Base-by-base conservation (phyloP, 805 yeast genomes). In the Komagataella ulmi region DNA sequence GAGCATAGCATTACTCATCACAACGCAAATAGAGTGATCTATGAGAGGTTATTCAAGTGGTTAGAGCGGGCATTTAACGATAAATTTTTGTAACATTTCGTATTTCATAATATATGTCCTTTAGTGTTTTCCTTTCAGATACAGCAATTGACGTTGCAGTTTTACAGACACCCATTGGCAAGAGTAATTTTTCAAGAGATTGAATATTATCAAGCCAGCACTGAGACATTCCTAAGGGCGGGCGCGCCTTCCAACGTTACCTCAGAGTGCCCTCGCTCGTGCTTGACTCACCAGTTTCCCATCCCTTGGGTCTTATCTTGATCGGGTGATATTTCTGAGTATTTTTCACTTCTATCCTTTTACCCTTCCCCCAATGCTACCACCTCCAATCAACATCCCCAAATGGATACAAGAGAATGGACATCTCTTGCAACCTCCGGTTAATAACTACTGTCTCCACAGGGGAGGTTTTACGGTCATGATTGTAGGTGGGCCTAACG, bases 401-500 rank as follows among this genome's bases (percentile, higher is more conserved):
- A 78, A 79, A 58, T 90, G 97, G 97, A 75, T 90, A 17, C 71
- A 72, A 45, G 95, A 86, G 59, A 87, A 90, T 65, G 71, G 74
- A 19, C 80, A 85, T 56, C 72, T 87, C 12, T 74, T 90, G 44
- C 82, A 86, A 64, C 97, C 97, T 1, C 97, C 97, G 1, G 96
- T 90, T 40, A 88, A 88, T 65, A 90, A 90, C 63, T 90, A 69
- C 68, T 88, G 97, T 61, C 77, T 90, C 24, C 96, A 90, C 65
- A 73, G 89, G 49, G 96, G 95, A 4, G 97, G 97, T 0, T 86
- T 85, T 64, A 89, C 97, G 0, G 88, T 89, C 44, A 90, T 90
- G 97, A 71, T 89, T 50, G 95, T 90, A 1, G 97, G 97, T 14
- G 97, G 97, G 0, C 97, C 97, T 3, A 90, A 90, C 64, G 95